These are phyloP conservation scores for Wallacemonas collosoma DNA, from an alignment of 208 protist species.

Conservation along the genomic window DNA sequence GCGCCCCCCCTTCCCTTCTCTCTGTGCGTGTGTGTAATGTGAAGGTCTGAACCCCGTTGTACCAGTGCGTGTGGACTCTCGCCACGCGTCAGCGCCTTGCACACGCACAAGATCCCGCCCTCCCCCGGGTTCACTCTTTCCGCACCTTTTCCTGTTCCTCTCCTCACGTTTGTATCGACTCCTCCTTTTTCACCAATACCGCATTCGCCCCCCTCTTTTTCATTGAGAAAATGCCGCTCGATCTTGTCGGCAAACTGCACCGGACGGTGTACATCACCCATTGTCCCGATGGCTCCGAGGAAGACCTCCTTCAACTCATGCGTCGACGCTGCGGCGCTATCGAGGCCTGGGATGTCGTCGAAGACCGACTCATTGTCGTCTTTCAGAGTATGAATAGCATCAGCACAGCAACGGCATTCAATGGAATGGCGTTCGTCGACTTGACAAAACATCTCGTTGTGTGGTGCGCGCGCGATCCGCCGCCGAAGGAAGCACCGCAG, in stretches of 20 bases:
- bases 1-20: background rate
- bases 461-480: conserved; percentile 77
- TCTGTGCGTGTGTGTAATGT: too few species aligned
- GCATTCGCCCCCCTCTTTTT: conserved; percentile 13
- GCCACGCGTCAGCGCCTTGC: too few species aligned
- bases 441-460: conserved; percentile 58
- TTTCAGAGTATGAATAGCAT: conserved; percentile 86
- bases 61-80: too few species aligned
- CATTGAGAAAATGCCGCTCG: conserved; percentile 56
- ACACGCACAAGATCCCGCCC: too few species aligned
- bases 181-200: conserved; percentile 9
- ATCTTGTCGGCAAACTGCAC: conserved; percentile 86
- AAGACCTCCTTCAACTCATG: conserved; percentile 78
- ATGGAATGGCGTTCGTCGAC: conserved; percentile 75
- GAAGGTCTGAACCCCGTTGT: too few species aligned
- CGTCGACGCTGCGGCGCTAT: conserved; percentile 70
- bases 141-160: conserved; percentile 2
- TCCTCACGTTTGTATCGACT: conserved; percentile 14
- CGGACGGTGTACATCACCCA: conserved; percentile 82
- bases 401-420: conserved; percentile 78
- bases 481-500: conserved; percentile 55
- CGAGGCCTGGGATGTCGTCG: conserved; percentile 77
- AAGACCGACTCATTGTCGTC: conserved; percentile 56
- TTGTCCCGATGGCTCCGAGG: conserved; percentile 52
- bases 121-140: conserved; percentile 7